Evolutionary conservation across 2,329 filamentous ascomycete species (phyloP).

Genomic region (Zalaria sp.): DNA sequence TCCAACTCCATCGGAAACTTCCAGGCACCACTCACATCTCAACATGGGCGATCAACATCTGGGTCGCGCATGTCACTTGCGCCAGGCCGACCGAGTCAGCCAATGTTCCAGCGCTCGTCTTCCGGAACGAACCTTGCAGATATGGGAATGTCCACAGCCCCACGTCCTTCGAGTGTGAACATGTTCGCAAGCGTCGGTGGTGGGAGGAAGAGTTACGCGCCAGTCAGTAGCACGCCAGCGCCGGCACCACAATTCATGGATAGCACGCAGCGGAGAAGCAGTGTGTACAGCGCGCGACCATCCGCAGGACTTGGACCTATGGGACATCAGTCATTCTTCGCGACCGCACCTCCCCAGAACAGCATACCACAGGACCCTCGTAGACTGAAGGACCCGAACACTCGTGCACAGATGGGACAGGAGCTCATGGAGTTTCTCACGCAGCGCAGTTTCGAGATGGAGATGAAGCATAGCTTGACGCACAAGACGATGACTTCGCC

Average conservation of each 20-base stretch:
- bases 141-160: slow-evolving; percentile 67
- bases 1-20: slow-evolving; percentile 62
- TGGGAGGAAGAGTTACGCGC: slow-evolving; percentile 58
- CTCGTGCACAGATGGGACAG: slow-evolving; percentile 69
- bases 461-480: slow-evolving; percentile 89
- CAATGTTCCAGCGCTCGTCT: slow-evolving; percentile 72
- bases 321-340: slow-evolving; percentile 84
- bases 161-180: slow-evolving; percentile 66
- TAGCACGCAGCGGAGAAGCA: slow-evolving; percentile 56
- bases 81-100: slow-evolving; percentile 68
- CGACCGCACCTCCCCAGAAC: slow-evolving; percentile 66
- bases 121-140: slow-evolving; percentile 61
- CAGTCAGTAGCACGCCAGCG: slow-evolving; percentile 38
- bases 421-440: slow-evolving; percentile 86
- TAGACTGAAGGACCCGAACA: slow-evolving; percentile 66
- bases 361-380: slow-evolving; percentile 78
- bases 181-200: slow-evolving; percentile 42
- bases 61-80: slow-evolving; percentile 77
- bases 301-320: slow-evolving; percentile 54
- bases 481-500: slow-evolving; percentile 85
- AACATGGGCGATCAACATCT: slow-evolving; percentile 71
- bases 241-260: slow-evolving; percentile 34
- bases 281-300: slow-evolving; percentile 39
- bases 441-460: slow-evolving; percentile 91
- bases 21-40: slow-evolving; percentile 48